Conservation (phyloP, 2,329 filamentous ascomycete species). For the Pyricularia pennisetigena region DNA sequence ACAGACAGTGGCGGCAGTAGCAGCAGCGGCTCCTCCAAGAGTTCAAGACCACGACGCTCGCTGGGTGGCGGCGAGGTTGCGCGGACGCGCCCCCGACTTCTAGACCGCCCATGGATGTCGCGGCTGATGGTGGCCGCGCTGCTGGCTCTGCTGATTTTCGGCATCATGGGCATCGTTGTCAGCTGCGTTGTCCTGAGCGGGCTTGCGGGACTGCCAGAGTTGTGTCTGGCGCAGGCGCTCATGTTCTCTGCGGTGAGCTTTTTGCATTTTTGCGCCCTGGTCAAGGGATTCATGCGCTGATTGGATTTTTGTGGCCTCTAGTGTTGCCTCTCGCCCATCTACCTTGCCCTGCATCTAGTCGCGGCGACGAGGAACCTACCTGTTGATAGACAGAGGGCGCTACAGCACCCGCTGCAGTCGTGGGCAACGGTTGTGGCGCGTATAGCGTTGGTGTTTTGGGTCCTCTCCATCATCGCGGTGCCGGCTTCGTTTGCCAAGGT, state of each 20-base stretch:
- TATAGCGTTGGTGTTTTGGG: slow-evolving; percentile 18
- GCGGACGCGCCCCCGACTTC: not conserved
- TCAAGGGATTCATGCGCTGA: not conserved
- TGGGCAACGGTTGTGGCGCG: slow-evolving; percentile 18
- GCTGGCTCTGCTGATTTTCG: slow-evolving; percentile 8
- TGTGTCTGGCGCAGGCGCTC: slow-evolving; percentile 14
- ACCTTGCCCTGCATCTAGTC: slow-evolving; percentile 19
- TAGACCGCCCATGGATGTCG: slow-evolving; percentile 8
- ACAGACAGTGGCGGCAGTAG: not conserved
- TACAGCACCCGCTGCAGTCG: slow-evolving; percentile 20
- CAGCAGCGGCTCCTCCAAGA: not conserved
- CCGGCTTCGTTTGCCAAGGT: slow-evolving; percentile 13
- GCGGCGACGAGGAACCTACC: slow-evolving; percentile 15
- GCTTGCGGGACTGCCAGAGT: slow-evolving; percentile 9
- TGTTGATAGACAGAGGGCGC: slow-evolving; percentile 12
- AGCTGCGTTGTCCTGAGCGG: slow-evolving; percentile 14
- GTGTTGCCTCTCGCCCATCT: slow-evolving; percentile 19
- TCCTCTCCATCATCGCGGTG: slow-evolving; percentile 15
- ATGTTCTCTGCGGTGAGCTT: slow-evolving; percentile 12
- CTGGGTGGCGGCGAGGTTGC: not conserved
- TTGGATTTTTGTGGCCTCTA: not conserved
- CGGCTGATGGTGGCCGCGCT: slow-evolving; percentile 9
- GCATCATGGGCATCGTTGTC: slow-evolving; percentile 11
- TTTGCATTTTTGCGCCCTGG: not conserved
- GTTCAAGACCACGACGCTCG: not conserved